Evolutionary conservation across 495 filamentous ascomycete genomes (phyloP).

Genomic region (Bombardia bombarda): DNA sequence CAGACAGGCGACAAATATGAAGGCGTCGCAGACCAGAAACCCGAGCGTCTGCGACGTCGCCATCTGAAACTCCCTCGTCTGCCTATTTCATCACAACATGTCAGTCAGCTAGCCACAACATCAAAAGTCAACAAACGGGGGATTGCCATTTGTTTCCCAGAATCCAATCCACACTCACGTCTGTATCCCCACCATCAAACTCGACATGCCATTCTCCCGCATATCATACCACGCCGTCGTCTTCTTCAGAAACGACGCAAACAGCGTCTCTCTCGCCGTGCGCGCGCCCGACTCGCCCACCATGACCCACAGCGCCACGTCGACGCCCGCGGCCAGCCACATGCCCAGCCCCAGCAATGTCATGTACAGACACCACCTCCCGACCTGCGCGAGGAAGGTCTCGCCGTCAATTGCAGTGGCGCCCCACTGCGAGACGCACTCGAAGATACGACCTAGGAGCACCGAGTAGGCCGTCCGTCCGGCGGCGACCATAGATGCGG

Average conservation of each 20-base stretch:
- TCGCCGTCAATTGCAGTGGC: slow-evolving; percentile 38
- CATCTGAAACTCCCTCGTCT: slow-evolving; percentile 74
- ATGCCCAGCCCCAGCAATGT: slow-evolving; percentile 49
- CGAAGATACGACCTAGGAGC: slow-evolving; percentile 69
- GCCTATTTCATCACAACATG: slow-evolving; percentile 34
- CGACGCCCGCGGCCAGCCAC: slow-evolving; percentile 58
- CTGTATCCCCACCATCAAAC: slow-evolving; percentile 62
- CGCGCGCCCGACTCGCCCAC: slow-evolving; percentile 78
- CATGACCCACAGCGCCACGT: slow-evolving; percentile 59
- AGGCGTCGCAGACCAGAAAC: slow-evolving; percentile 51
- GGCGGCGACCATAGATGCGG: slow-evolving; percentile 54
- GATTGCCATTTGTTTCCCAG: too few species aligned
- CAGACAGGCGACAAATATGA: slow-evolving; percentile 55
- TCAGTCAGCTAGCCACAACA: neutral
- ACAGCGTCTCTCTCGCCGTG: slow-evolving; percentile 54
- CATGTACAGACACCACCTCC: slow-evolving; percentile 50
- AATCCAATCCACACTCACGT: slow-evolving; percentile 46
- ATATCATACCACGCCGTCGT: slow-evolving; percentile 81
- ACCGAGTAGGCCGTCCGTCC: slow-evolving; percentile 58
- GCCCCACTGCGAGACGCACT: slow-evolving; percentile 59
- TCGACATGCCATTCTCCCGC: slow-evolving; percentile 60
- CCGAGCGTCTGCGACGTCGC: slow-evolving; percentile 75
- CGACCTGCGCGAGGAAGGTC: slow-evolving; percentile 47
- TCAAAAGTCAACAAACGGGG: neutral
- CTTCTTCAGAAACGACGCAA: slow-evolving; percentile 57